Base-by-base conservation (phyloP, 805 yeast genomes). In the Candida pini region DNA sequence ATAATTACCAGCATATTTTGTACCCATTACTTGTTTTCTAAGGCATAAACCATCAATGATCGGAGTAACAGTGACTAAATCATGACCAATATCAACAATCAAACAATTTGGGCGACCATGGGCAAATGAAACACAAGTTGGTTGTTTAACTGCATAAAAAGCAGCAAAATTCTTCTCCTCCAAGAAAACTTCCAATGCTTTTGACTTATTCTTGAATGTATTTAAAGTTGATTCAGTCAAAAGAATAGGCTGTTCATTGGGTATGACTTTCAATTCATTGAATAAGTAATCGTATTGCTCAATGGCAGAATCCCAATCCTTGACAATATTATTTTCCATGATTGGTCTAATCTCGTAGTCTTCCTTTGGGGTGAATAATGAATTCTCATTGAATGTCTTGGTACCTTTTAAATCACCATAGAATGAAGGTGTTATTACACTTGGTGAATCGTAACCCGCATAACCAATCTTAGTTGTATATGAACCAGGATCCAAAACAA, bases 401-500 rank as follows among this genome's bases (percentile, higher is more conserved):
- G 30, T 44, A 2, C 35, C 32, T 20, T 30, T 37, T 19, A 36
- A 38, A 36, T 47, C 48, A 7, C 78, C 82, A 51, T 76, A 86
- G 40, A 58, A 71, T 1, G 96, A 83, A 3, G 96, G 92, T 9
- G 80, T 57, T 17, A 83, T 74, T 4, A 78, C 63, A 43, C 80
- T 74, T 9, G 98, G 98, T 35, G 76, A 71, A 54, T 89, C 96
- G 38, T 87, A 90, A 9, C 97, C 97, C 3, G 97, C 89, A 58
- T 76, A 88, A 2, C 98, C 98, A 14, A 81, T 76, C 35, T 90
- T 76, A 6, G 96, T 87, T 40, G 76, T 64, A 41, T 69, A 76
- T 9, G 96, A 81, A 23, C 97, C 97, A 2, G 95, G 89, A 53
- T 92, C 97, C 18, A 90, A 67, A 22, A 90, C 95, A 3, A 92